Evolutionary conservation across 2,329 filamentous ascomycete genomes (phyloP), one percentile per base, ranked within the genome.

Genomic region (Ascochyta viciae-villosae): DNA sequence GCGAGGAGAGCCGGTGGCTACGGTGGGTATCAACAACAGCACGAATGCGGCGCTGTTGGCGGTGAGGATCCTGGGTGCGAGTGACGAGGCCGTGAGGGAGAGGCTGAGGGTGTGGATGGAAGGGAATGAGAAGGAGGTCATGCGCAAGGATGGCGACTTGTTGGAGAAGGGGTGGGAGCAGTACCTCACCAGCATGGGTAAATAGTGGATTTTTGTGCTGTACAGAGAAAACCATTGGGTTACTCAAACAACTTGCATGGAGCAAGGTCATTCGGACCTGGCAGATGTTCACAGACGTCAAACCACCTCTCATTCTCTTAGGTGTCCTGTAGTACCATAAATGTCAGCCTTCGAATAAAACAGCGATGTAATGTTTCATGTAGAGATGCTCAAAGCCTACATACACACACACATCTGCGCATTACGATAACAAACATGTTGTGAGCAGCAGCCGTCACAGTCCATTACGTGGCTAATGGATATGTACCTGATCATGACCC

Each of bases 91-190:
- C n/a, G 80, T 89, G n/a, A 76, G 80, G 45, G 76, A 82, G 55
- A 81, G 82, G 64, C 80, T 90, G 78, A 81, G 81, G 59, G 76
- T 80, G 16, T 92, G 90, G 70, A 84, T 87, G 72, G 76, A 80
- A 46, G 80, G 83, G 7, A 88, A 89, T 78, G 83, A 84, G 71
- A 78, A 80, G 52, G 86, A 88, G 66, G 89, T 91, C 2, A 74
- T 85, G 59, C 81, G 76, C 24, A 91, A 91, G 78, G 88, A 87
- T 35, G 76, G 71, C 22, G 81, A 74, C 66, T 68, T 91, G 60
- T 73, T 82, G 57, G 81, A 84, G 49, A 74, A 83, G 37, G 87
- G 87, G 0, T 85, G 81, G 70, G 76, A 84, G 62, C 77, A 75
- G 39, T 89, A 89, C 71, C 69, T 86, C 33, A 65, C 67, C 55